Base-by-base conservation (phyloP, 257 asterid genomes). In the Solanum megistacrolobum region DNA sequence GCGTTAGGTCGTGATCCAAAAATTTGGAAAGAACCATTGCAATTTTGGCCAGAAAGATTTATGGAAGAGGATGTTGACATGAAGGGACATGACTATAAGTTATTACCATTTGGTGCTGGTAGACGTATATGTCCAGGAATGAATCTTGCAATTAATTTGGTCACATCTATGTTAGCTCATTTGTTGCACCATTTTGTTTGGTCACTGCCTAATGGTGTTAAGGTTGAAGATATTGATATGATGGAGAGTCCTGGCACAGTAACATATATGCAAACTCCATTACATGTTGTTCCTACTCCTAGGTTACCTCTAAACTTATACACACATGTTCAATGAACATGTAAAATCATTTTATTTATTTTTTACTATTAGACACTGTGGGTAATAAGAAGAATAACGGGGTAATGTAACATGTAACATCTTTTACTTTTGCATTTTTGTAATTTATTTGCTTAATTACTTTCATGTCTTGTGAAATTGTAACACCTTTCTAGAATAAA, bases 211-310 rank as follows among this genome's bases (percentile, higher is more conserved):
- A 60, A 86, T 1, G 96, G 97, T 5, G 86, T 89, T 48, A 91
- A 76, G 89, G 93, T 94, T 2, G 94, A 93, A 62, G 98, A 95
- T 29, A 92, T 96, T 69, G 98, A 95, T 87, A 90, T 95, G 98
- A 91, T 93, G 89, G 99, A 94, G 92, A 95, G 91, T 65, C 99
- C 99, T 1, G 99, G 98, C 23, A 86, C 88, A 1, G 98, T 96
- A 9, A 94, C 98, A 3, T 96, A 95, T 87, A 95, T 96, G 99
- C 89, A 88, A 20, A 92, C 91, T 23, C 95, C 98, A 1, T 85
- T 95, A 39, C 84, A 92, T 55, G 98, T 92, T 10, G 92, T 95
- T 27, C 91, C 96, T 1, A 92, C 91, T 1, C 98, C 99, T 1
- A 89, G 99, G 68, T 89, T 95, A 88, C 88, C 98, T 3, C 87